Conservation (phyloP, 495 filamentous ascomycete genomes). For the Collariella sp. region DNA sequence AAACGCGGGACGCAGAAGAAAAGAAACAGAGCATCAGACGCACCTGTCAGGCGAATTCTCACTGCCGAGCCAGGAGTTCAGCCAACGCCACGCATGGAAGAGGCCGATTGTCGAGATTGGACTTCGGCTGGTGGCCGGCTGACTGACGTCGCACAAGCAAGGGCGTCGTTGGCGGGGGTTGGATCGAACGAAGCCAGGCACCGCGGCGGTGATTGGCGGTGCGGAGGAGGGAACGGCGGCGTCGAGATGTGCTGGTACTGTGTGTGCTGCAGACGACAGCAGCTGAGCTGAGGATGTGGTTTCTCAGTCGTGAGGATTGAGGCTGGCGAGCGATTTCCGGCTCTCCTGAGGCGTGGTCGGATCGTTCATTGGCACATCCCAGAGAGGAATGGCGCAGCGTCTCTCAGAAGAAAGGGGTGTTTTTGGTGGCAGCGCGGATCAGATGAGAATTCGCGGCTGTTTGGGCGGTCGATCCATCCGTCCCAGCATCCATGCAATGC, state of each 20-base stretch:
- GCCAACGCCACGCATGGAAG: constrained; percentile 1
- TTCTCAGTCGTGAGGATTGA: neutral
- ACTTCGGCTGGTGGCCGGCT: neutral
- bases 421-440: neutral
- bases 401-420: neutral
- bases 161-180: neutral
- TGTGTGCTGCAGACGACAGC: neutral
- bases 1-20: neutral
- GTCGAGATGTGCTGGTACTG: no score
- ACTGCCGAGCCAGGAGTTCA: neutral
- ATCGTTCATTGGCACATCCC: neutral
- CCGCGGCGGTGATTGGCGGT: neutral
- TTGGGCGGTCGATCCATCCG: constrained; percentile 7
- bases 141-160: constrained; percentile 4
- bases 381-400: constrained; percentile 10
- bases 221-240: no score
- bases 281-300: neutral
- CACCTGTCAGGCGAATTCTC: neutral
- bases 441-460: constrained; percentile 6
- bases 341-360: neutral
- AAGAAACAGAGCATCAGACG: neutral
- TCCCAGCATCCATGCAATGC: neutral
- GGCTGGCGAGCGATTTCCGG: neutral
- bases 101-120: neutral
- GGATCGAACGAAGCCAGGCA: neutral